Percentiles rank a stretch among this genome's conserved stretches.
phyloP scores from a whole-genome alignment of 345 rosid species.

The Hibiscus tridactylites region DNA sequence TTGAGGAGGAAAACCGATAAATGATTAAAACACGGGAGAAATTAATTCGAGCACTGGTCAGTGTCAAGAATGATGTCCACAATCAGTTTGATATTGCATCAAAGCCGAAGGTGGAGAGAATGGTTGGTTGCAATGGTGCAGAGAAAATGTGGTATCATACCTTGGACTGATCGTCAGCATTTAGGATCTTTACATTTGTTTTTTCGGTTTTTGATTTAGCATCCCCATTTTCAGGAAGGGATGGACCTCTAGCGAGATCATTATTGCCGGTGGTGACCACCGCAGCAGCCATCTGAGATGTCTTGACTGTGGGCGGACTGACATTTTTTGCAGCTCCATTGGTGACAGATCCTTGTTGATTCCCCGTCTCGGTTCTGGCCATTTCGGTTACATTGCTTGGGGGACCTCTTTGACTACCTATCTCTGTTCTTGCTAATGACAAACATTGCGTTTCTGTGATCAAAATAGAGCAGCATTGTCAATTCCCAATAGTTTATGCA shows the following conservation, averaged over 20 bases:
- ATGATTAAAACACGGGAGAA: not conserved
- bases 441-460: conserved; percentile 67
- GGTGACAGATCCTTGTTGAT: conserved; percentile 31
- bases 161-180: not conserved
- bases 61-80: not conserved
- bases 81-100: conserved; percentile 4
- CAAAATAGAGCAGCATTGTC: conserved; percentile 9
- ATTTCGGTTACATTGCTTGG: conserved; percentile 28
- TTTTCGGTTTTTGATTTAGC: conserved; percentile 31
- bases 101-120: not conserved
- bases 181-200: conserved; percentile 8
- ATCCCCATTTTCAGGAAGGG: conserved; percentile 34
- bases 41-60: not conserved
- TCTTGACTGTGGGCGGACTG: conserved; percentile 22
- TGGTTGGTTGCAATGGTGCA: not conserved
- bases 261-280: conserved; percentile 17
- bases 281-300: conserved; percentile 26
- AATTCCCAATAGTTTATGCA: conserved; percentile 4
- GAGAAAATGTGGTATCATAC: not conserved
- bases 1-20: not conserved
- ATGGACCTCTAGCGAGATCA: conserved; percentile 31
- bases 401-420: conserved; percentile 36
- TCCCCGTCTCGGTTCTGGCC: conserved; percentile 38
- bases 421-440: conserved; percentile 53
- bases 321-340: conserved; percentile 41